Percentiles rank a stretch among this genome's conserved stretches.
phyloP scores from a whole-genome alignment of 2,329 filamentous ascomycete species.

The Diaporthe sp. region DNA sequence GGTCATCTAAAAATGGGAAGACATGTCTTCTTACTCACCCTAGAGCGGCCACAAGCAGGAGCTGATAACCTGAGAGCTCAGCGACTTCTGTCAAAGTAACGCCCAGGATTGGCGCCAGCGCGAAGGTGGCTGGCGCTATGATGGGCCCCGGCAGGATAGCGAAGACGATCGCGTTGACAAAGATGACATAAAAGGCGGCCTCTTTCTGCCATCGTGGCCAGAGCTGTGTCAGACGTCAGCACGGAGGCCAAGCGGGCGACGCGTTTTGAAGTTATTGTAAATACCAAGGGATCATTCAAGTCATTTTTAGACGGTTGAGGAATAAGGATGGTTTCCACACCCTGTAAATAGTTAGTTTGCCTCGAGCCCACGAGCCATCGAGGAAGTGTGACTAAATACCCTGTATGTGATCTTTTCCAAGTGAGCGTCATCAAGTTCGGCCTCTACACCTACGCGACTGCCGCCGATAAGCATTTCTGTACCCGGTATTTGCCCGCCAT shows the following conservation, averaged over 20 bases:
- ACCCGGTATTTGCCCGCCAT: constrained; percentile 37
- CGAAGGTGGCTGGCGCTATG: constrained; percentile 37
- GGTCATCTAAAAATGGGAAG: too few relatives aligned
- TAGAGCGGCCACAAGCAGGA: constrained; percentile 36
- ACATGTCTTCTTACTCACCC: constrained; percentile 21
- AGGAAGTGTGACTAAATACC: neutral
- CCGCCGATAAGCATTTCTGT: constrained; percentile 42
- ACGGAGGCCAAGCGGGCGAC: neutral
- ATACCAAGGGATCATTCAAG: constrained; percentile 37
- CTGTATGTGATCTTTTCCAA: constrained; percentile 32
- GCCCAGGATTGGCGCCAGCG: constrained; percentile 37
- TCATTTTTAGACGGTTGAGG: constrained; percentile 35
- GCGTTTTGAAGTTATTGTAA: neutral
- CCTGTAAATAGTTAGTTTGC: constrained; percentile 18
- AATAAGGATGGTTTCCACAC: constrained; percentile 37
- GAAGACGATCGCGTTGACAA: constrained; percentile 38
- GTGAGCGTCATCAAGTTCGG: neutral
- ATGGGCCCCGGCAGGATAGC: constrained; percentile 38
- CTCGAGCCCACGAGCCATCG: neutral
- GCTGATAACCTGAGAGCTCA: constrained; percentile 38
- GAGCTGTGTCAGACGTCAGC: constrained; percentile 30
- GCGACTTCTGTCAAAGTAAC: constrained; percentile 41
- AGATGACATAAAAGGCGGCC: constrained; percentile 37
- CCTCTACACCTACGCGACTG: constrained; percentile 1
- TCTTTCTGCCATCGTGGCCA: constrained; percentile 40